Evolutionary conservation across 2,329 filamentous ascomycete genomes (phyloP), one percentile per base, ranked within the genome.

Genomic region (Chrysosporium queenslandicum): DNA sequence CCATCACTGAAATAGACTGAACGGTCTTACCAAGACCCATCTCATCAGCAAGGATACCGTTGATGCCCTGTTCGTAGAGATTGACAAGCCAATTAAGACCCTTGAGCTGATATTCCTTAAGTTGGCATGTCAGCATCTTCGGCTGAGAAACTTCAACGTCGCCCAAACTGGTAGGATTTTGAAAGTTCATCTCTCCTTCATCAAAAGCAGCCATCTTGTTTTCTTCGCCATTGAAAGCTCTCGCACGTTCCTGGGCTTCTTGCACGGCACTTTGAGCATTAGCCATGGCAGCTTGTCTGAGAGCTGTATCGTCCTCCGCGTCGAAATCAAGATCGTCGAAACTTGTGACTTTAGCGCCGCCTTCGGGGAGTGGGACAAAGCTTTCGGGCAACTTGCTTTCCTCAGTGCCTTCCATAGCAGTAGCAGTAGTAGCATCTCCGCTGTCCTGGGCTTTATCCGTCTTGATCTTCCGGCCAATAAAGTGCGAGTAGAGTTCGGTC

Each of bases 21-120:
- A 98, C 88, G 18, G 92, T 98, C 73, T 98, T 98, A 68, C 92
- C 92, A 21, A 98, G 86, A 81, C 92, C 92, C 92, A 98, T 98
- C 73, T 98, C 92, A 67, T 98, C 92, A 58, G 92, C 92, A 58
- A 98, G 76, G 62, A 98, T 98, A 71, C 92, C 92, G 42, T 94
- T 92, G 0, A 95, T 98, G 67, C 92, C 92, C 70, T 98, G 92
- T 70, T 98, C 92, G 74, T 98, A 98, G 59, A 98, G 72, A 67
- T 98, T 97, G 74, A 95, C 92, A 51, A 98, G 81, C 92, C 92
- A 98, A 67, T 97, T 98, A 68, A 98, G 86, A 71, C 92, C 92
- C 75, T 98, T 98, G 67, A 98, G 76, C 74, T 98, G 92, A 71
- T 98, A 98, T 68, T 98, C 92, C 68, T 98, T 98, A 64, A 98